A percentile compares a stretch with the other conserved stretches of the same genome.
Evolutionary conservation across 164 flowering plant species (phyloP).

Genomic region (Vitis riparia): DNA sequence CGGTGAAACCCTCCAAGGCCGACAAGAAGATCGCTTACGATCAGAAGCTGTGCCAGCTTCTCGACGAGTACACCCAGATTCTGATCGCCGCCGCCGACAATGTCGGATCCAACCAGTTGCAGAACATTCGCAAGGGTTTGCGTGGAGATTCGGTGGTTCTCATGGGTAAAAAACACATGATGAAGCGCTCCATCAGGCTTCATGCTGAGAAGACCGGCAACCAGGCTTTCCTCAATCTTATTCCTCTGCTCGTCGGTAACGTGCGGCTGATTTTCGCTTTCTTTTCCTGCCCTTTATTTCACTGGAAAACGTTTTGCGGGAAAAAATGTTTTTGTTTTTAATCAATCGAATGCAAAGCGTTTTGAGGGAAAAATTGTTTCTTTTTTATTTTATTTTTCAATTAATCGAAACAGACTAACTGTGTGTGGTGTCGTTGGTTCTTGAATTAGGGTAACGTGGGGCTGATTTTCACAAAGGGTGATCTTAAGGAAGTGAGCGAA

Average conservation of each 20-base stretch:
- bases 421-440: neutral
- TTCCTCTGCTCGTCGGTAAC: conserved; percentile 62
- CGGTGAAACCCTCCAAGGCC: conserved; percentile 50
- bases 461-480: conserved; percentile 77
- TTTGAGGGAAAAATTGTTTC: no score
- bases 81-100: conserved; percentile 69
- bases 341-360: no score
- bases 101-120: conserved; percentile 82
- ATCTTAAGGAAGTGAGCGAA: conserved; percentile 74
- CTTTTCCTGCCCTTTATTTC: neutral
- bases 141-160: conserved; percentile 62
- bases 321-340: no score
- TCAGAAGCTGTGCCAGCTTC: conserved; percentile 61
- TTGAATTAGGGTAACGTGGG: conserved; percentile 61
- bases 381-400: neutral
- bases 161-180: conserved; percentile 86
- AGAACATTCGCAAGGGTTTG: conserved; percentile 67
- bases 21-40: conserved; percentile 79
- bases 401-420: neutral
- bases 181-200: conserved; percentile 56
- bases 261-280: no score
- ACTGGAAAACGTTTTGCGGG: neutral
- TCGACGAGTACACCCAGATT: conserved; percentile 70
- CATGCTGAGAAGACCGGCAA: conserved; percentile 68
- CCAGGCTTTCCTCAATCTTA: conserved; percentile 43